These are phyloP conservation scores for Tulasnella sp. DNA, from an alignment of 768 basidiomycete genomes.

Conservation along the genomic window DNA sequence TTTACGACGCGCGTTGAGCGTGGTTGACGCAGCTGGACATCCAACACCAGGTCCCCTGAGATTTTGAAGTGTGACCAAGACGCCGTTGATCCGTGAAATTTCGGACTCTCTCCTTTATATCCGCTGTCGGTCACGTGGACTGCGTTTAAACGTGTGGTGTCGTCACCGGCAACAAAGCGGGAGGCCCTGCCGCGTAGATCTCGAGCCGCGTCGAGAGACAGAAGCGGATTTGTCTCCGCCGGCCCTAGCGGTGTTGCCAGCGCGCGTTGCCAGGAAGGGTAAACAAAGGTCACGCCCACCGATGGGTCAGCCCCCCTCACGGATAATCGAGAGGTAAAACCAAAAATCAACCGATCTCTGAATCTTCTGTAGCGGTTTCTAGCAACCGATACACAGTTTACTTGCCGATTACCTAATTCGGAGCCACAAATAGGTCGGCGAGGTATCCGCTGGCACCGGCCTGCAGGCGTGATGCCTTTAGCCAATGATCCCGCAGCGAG, in stretches of 20 bases:
- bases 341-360: too few species aligned
- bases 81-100: slow-evolving; percentile 52
- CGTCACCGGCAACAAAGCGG: not conserved
- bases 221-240: not conserved
- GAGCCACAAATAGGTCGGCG: too few species aligned
- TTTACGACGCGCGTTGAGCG: slow-evolving; percentile 10
- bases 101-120: slow-evolving; percentile 34
- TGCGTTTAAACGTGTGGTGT: not conserved
- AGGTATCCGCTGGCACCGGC: too few species aligned
- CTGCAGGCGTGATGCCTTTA: too few species aligned
- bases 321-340: too few species aligned
- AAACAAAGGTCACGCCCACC: not conserved
- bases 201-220: not conserved
- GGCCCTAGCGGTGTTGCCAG: not conserved
- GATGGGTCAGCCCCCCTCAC: too few species aligned
- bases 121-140: not conserved
- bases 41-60: slow-evolving; percentile 58
- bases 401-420: too few species aligned
- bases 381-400: too few species aligned
- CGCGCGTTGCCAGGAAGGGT: not conserved
- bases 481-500: too few species aligned
- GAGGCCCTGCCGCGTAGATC: not conserved
- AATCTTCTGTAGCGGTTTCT: too few species aligned
- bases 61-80: slow-evolving; percentile 66
- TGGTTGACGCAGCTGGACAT: slow-evolving; percentile 27